phyloP scores from a whole-genome alignment of 345 rosid genomes.

The Populus deltoides region DNA sequence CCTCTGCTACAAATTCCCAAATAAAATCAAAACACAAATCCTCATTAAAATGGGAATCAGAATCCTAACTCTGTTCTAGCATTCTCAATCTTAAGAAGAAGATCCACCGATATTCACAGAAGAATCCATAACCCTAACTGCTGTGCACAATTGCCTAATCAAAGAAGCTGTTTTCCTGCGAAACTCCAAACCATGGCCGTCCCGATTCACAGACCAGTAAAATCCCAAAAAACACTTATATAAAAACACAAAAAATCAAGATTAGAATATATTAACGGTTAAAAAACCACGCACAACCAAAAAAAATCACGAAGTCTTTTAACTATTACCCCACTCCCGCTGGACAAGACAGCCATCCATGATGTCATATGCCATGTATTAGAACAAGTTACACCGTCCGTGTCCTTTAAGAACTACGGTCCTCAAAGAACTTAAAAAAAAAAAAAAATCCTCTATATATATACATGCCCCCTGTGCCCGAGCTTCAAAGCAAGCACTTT shows the following conservation, averaged over 20 bases:
- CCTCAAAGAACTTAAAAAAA: neutral
- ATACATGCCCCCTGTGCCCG: neutral
- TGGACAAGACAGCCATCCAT: neutral
- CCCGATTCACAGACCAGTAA: neutral
- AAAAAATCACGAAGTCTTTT: neutral
- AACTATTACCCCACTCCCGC: neutral
- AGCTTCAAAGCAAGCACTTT: neutral
- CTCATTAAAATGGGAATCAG: no score
- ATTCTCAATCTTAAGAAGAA: neutral
- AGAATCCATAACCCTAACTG: neutral
- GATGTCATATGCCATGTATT: neutral
- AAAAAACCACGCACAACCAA: neutral
- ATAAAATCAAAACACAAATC: no score
- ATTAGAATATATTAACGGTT: no score
- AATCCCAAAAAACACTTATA: neutral
- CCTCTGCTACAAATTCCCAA: no score
- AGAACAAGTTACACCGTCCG: neutral
- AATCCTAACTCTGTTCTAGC: no score
- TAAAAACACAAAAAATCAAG: no score
- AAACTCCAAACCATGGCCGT: neutral
- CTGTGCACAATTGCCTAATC: neutral
- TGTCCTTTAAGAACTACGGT: neutral
- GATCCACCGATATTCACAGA: neutral
- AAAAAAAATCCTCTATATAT: no score
- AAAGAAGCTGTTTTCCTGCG: neutral